Conservation (phyloP, 2,329 filamentous ascomycete species). For the Thielaviopsis ethacetica region DNA sequence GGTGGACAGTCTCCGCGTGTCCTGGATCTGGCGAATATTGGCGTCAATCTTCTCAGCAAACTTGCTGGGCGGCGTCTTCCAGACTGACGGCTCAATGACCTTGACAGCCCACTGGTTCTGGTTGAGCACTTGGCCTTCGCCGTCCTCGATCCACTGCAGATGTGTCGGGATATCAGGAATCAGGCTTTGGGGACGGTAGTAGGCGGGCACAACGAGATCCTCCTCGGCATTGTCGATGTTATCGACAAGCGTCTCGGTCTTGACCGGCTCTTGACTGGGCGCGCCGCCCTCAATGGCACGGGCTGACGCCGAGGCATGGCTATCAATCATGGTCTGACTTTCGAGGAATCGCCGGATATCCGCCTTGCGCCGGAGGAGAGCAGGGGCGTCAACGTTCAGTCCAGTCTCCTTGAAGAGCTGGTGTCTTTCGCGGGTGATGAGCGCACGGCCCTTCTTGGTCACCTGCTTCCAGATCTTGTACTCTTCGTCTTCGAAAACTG, state of each 20-base stretch:
- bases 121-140: slow-evolving; percentile 76
- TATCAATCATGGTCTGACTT: slow-evolving; percentile 10
- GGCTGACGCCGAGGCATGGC: slow-evolving; percentile 23
- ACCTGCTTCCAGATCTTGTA: slow-evolving; percentile 99
- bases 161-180: slow-evolving; percentile 70
- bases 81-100: slow-evolving; percentile 58
- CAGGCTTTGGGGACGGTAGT: slow-evolving; percentile 75
- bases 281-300: neutral
- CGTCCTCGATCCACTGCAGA: slow-evolving; percentile 77
- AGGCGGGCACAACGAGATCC: slow-evolving; percentile 75
- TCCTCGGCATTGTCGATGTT: slow-evolving; percentile 74
- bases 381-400: slow-evolving; percentile 75
- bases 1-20: slow-evolving; percentile 85
- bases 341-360: slow-evolving; percentile 74
- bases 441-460: slow-evolving; percentile 86
- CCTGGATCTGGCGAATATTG: slow-evolving; percentile 90
- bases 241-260: slow-evolving; percentile 57
- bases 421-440: slow-evolving; percentile 71
- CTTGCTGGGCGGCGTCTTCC: slow-evolving; percentile 56
- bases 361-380: slow-evolving; percentile 66
- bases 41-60: slow-evolving; percentile 68
- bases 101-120: slow-evolving; percentile 72
- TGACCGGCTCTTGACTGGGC: slow-evolving; percentile 3
- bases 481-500: slow-evolving; percentile 78
- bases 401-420: slow-evolving; percentile 72